Percentiles rank a stretch among this genome's conserved stretches.
Evolutionary conservation across 345 rosid genomes (phyloP).

Genomic region (Pugionium dolabratum): DNA sequence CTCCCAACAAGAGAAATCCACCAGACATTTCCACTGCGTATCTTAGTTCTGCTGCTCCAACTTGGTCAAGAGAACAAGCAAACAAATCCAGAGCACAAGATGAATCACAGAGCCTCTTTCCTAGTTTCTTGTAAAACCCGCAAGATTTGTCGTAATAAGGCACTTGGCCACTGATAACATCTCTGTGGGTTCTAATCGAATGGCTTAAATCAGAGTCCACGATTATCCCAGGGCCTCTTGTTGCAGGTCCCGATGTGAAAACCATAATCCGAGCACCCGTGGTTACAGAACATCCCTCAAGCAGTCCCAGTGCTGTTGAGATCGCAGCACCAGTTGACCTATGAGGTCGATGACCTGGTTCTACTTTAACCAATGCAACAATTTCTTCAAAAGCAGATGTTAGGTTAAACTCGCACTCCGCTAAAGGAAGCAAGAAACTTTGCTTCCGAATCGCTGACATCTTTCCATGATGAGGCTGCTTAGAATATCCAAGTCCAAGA

Average conservation of each 20-base stretch:
- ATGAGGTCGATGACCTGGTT: conserved; percentile 72
- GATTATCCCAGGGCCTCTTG: conserved; percentile 82
- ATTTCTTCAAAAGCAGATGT: conserved; percentile 81
- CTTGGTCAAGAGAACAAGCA: conserved; percentile 95
- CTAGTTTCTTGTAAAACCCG: conserved; percentile 63
- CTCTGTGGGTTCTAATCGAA: conserved; percentile 84
- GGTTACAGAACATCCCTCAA: conserved; percentile 67
- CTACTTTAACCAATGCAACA: conserved; percentile 37
- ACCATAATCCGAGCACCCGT: conserved; percentile 84
- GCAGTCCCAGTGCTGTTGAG: conserved; percentile 71
- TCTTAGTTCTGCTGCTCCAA: conserved; percentile 87
- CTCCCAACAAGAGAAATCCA: conserved; percentile 88
- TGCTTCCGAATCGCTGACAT: conserved; percentile 54
- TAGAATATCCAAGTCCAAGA: conserved; percentile 54
- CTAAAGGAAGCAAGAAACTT: conserved; percentile 73
- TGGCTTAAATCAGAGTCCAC: conserved; percentile 61
- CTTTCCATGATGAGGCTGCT: conserved; percentile 61
- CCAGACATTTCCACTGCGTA: conserved; percentile 77
- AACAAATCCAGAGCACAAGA: conserved; percentile 79
- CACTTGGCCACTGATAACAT: conserved; percentile 67
- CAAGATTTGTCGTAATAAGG: conserved; percentile 56
- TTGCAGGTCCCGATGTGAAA: conserved; percentile 93
- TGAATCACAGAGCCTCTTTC: conserved; percentile 61
- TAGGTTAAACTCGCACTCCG: conserved; percentile 81
- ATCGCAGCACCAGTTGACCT: conserved; percentile 87